A percentile compares a stretch with the other conserved stretches of the same genome.
Conservation (phyloP, 23 red algal genomes). For the Pyropia haitanensis region DNA sequence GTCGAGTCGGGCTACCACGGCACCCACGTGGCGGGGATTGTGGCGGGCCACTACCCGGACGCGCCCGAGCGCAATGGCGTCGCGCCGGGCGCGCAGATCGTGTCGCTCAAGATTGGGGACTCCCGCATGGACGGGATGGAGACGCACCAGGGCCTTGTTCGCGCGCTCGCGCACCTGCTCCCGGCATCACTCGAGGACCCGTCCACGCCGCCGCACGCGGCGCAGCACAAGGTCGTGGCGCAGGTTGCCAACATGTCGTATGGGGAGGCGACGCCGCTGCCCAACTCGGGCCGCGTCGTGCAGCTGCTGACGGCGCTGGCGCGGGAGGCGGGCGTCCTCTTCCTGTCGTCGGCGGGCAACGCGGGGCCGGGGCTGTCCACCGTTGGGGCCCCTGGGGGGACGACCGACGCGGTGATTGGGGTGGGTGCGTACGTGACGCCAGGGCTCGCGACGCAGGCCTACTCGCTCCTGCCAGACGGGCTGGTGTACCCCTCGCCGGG, state of each 20-base stretch:
- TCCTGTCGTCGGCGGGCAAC: conserved; percentile 68
- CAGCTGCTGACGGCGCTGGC: conserved; percentile 31
- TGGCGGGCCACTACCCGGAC: conserved; percentile 41
- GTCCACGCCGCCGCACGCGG: neutral
- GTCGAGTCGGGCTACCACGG: conserved; percentile 65
- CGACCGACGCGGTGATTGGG: conserved; percentile 45
- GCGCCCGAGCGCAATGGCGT: conserved; percentile 30
- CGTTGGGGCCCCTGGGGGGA: conserved; percentile 56
- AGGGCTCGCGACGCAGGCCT: conserved; percentile 45
- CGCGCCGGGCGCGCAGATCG: conserved; percentile 58
- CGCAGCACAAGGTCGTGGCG: conserved; percentile 11
- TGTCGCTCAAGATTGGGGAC: conserved; percentile 69
- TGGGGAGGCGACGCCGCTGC: conserved; percentile 39
- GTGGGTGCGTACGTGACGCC: conserved; percentile 74
- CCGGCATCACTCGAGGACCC: conserved; percentile 10
- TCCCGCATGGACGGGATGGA: conserved; percentile 56
- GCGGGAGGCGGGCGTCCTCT: conserved; percentile 49
- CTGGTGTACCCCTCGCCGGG: conserved; percentile 7
- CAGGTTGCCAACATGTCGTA: conserved; percentile 72
- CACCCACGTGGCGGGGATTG: conserved; percentile 68
- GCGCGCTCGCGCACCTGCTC: conserved; percentile 51
- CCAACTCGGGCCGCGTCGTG: conserved; percentile 46
- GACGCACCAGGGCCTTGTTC: conserved; percentile 57
- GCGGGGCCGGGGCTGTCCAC: conserved; percentile 49
- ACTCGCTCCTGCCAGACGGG: conserved; percentile 45